Evolutionary conservation across 2,329 filamentous ascomycete genomes (phyloP), one percentile per base, ranked within the genome.

Genomic region (Ophiostoma piceae): DNA sequence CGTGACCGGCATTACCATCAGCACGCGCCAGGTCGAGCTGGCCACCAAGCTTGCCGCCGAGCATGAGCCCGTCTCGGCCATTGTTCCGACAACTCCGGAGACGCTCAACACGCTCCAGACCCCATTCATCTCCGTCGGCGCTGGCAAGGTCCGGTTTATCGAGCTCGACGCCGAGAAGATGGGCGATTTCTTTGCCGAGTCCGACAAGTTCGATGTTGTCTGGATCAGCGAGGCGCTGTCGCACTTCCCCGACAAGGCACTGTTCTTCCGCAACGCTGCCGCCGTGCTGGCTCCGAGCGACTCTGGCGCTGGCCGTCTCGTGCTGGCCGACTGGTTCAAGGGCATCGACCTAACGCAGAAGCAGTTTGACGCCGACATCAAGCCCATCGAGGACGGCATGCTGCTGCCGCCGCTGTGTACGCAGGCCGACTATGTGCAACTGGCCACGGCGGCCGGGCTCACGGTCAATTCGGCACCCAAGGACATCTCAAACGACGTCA

Each of bases 151-250:
- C 29, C 79, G 79, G 37, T 88, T 87, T 75, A 74, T 87, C 47
- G 85, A 88, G 77, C 80, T 88, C 5, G 86, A 88, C 74, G 86
- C 85, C 1, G 86, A 88, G 78, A 85, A 81, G 74, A 87, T 88
- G 84, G 82, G 81, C 2, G 81, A 83, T 1, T 79, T 79, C 75
- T 88, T 88, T 72, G 76, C 74, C 1, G 51, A 77, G 43, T 74
- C 75, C 39, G 74, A 35, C 67, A 75, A 73, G 1, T 88, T 88
- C 73, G 84, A 87, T 73, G 81, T 80, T 62, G 84, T 88, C 29
- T 88, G 86, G 86, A 87, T 88, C 75, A 86, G 84, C 67, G 86
- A 88, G 76, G 85, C 85, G 1, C 80, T 88, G 71, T 86, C 84
- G 73, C 86, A 88, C 76, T 82, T 88, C 70, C 85, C 85, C 0